Base-by-base conservation (phyloP, 2,329 filamentous ascomycete species). In the Calycina herbarum region DNA sequence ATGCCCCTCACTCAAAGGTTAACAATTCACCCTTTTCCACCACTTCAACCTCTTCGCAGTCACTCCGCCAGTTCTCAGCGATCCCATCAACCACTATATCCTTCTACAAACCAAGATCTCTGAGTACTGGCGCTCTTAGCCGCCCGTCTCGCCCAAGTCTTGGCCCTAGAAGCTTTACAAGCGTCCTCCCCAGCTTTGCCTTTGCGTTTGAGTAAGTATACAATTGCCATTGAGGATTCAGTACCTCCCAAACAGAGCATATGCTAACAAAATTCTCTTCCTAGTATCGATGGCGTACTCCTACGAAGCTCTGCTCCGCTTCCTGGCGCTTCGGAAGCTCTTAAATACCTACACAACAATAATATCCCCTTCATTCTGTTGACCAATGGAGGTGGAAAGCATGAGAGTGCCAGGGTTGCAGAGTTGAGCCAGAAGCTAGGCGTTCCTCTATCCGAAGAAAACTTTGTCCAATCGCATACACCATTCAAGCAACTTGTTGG, bases 371-470 rank as follows among this genome's bases (percentile, higher is more conserved):
- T 96, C 79, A 94, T 99, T 73, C 86, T 99, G 40, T 83, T 99
- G 68, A 99, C 95, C 66, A 99, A 99, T 78, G 95, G 95, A 72
- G 95, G 95, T 54, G 95, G 95, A 65, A 93, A 90, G 75, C 86
- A 88, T 68, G 94, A 98, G 78, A 81, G 81, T 2, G 88, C 91
- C 66, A 86, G 92, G 20, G 89, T 93, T 35, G 81, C 81, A 7
- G 89, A 94, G 67, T 82, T 96, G 62, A 88, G 85, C 71, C 77
- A 83, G 56, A 87, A 87, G 71, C 83, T 96, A 6, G 81, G 85
- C 31, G 81, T 93, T 1, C 78, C 82, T 17, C 81, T 95, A 56
- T 84, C 88, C 48, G 84, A 84, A 15, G 85, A 84, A 68, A 89
- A 90, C 77, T 93, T 96, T 74, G 84, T 98, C 57, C 92, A 97